These are phyloP conservation scores for Aspergillus eucalypticola DNA, from an alignment of 2,329 filamentous ascomycete genomes.

Conservation along the genomic window DNA sequence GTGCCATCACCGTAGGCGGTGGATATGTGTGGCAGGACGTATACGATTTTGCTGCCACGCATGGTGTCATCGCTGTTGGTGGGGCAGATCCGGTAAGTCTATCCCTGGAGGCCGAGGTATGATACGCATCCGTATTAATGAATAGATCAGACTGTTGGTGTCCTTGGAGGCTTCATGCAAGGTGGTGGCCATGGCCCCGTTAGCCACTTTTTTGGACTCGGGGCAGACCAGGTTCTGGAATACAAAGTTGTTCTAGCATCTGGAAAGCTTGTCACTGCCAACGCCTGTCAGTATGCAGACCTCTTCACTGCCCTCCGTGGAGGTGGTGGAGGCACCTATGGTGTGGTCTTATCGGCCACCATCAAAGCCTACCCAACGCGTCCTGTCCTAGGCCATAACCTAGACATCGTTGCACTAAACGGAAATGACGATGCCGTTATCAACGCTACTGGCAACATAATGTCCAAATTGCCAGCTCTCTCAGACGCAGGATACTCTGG, in stretches of 20 bases:
- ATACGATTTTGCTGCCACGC: conserved; percentile 29
- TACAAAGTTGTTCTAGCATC: conserved; percentile 43
- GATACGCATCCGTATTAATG: neutral
- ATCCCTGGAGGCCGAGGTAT: neutral
- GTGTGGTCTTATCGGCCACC: conserved; percentile 24
- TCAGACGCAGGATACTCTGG: conserved; percentile 18
- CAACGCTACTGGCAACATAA: conserved; percentile 2
- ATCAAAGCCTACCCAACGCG: conserved; percentile 20
- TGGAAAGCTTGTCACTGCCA: conserved; percentile 39
- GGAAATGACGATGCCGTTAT: neutral
- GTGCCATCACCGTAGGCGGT: conserved; percentile 35
- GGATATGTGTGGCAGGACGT: conserved; percentile 26
- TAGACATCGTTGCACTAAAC: neutral
- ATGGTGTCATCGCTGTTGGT: conserved; percentile 32
- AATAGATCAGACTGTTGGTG: conserved; percentile 19
- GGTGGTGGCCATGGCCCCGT: conserved; percentile 47
- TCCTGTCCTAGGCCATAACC: conserved; percentile 11
- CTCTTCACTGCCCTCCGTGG: conserved; percentile 40
- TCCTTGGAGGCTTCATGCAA: conserved; percentile 40
- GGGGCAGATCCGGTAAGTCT: conserved; percentile 25
- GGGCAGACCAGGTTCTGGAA: conserved; percentile 49
- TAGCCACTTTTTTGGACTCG: conserved; percentile 45
- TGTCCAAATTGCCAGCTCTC: conserved; percentile 12
- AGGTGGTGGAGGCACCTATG: conserved; percentile 38
- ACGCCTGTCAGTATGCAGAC: conserved; percentile 34